Base-by-base conservation (phyloP, 208 protist species). In the Vickermania spadyakhi region DNA sequence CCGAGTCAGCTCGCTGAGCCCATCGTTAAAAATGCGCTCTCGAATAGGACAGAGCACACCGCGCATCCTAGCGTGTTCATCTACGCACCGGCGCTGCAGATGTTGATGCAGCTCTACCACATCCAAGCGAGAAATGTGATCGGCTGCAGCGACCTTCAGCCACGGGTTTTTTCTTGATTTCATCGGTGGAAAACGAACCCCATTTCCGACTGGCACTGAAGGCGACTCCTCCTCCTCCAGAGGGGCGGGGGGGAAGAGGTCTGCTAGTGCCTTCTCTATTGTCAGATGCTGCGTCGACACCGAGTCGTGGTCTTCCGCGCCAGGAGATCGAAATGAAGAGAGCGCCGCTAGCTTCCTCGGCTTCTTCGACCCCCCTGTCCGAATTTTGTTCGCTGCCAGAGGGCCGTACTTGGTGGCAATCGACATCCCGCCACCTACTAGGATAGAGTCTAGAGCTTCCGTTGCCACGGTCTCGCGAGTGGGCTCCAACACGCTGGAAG, bases 1-100 rank as follows among this genome's bases (percentile, higher is more conserved):
- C 26, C 90, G 86, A 49, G 81, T 86, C n/a, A 96, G 51, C 67
- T 96, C 86, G n/a, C 60, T 59, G 28, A 93, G 67, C 25, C 75
- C 80, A 30, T 92, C 83, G n/a, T 68, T 60, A 61, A 84, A 90
- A 51, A 96, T 89, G 18, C 66, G 60, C 57, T 94, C 86, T 13
- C 86, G 81, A 31, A 72, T 88, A 4, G 72, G 62, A 54, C 89
- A 95, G 1, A 89, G 69, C 7, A 87, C 79, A 0, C 84, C 86
- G 25, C 60, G 59, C 1, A 77, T 72, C 1, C 89, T 70, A 1
- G 89, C 84, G 52, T 84, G 67, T 68, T 91, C 80, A 13, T 69
- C 58, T 3, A 49, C 56, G 60, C 76, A 87, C 27, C 86, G 78
- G 23, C 57, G 55, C 64, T 85, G 64, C 14, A 96, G 65, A 56